Base-by-base conservation (phyloP, 2,329 filamentous ascomycete genomes). In the Rosellinia necatrix region DNA sequence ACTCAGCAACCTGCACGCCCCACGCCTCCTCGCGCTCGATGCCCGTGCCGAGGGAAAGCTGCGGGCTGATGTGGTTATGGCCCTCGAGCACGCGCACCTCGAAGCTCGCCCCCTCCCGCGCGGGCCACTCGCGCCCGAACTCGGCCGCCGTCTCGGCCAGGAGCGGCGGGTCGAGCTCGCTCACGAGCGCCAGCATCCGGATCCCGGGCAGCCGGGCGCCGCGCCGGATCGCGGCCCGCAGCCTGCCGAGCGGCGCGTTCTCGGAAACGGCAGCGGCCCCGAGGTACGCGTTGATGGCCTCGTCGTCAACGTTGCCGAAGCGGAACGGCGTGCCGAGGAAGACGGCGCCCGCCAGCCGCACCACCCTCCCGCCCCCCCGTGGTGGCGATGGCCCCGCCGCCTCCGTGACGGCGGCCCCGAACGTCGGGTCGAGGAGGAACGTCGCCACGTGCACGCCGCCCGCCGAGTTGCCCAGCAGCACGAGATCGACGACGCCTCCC, bases 391-490 rank as follows among this genome's bases (percentile, higher is more conserved):
- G 24, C 44, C 6, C 53, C 58, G 8, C 24, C 2, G 24, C 44
- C 6, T 55, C 58, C 9, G 63, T 60, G 2, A 59, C 53, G 9
- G 60, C 53, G 9, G 51, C 61, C 19, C 62, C 64, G 38, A 70
- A 68, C 1, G 24, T 44, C 5, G 64, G 56, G 12, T 63, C 61
- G 2, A 76, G 61, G 15, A 75, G 62, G 46, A 71, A 76, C 1
- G 74, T 76, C 1, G 69, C 51, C 17, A 69, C 53, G 49, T 76
- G 73, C 7, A 74, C 68, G 19, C 72, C 74, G 7, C 74, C 74
- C 1, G 73, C 74, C 3, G 74, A 76, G 55, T 76, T 76, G 0
- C 74, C 74, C 61, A 76, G 63, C 10, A 75, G 49, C 53, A 71
- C 72, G 1, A 76, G 43, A 51, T 76, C 69, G 24, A 72, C 62